phyloP scores from a whole-genome alignment of 768 basidiomycete species.

The Butyriboletus loyo region DNA sequence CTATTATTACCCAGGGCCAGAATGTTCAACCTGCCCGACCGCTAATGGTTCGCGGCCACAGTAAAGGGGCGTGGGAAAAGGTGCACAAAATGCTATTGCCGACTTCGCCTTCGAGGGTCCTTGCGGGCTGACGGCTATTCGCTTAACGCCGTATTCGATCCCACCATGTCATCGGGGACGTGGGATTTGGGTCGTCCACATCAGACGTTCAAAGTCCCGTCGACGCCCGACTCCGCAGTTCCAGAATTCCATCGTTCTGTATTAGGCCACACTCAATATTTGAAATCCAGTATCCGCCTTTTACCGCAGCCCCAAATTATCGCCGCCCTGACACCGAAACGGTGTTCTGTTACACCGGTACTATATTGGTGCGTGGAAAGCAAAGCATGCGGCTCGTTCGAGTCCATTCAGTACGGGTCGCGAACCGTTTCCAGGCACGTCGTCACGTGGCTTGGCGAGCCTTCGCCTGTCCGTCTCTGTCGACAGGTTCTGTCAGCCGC shows the following conservation, averaged over 20 bases:
- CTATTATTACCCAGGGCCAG: not conserved
- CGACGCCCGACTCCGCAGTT: not conserved
- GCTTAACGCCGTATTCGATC: conserved; percentile 1
- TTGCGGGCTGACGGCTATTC: not conserved
- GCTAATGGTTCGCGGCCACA: not conserved
- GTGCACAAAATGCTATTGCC: not conserved
- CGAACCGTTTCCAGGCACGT: not conserved
- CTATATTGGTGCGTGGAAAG: not conserved
- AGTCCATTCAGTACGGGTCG: not conserved
- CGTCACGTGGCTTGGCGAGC: not conserved
- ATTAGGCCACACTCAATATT: not conserved
- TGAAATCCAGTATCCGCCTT: not conserved
- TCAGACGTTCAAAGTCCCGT: not conserved
- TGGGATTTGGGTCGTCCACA: not conserved
- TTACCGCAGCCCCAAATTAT: not conserved
- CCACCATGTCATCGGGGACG: not conserved
- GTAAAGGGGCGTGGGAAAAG: not conserved
- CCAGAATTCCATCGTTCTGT: not conserved
- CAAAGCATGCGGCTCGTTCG: not conserved
- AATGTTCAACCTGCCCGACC: not conserved
- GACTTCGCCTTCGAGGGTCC: not conserved
- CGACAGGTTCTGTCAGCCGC: conserved; percentile 35
- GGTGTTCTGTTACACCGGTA: not conserved
- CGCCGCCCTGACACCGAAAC: not conserved
- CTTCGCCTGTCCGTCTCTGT: not conserved